Evolutionary conservation across 495 filamentous ascomycete species (phyloP), one percentile per base, ranked within the genome.

Genomic region (Lasiosphaeriaceae sp.): DNA sequence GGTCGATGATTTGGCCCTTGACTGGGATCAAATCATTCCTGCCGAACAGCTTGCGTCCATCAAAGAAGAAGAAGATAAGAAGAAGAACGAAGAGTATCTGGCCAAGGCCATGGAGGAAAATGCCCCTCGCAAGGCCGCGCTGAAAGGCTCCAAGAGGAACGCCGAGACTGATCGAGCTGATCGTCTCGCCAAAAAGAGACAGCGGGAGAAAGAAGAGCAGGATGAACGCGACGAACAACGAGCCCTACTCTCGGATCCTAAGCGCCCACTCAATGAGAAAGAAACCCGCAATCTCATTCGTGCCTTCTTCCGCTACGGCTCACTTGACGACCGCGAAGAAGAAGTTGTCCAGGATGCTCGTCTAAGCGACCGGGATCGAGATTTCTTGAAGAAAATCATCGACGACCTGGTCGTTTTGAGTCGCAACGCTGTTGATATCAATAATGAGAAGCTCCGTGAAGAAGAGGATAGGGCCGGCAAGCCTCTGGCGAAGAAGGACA

Each of bases 21-120:
- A 89, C 56, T 98, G 94, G 94, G 95, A 97, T 61, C 87, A 97
- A 54, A 97, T 99, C 66, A 99, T 99, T 58, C 95, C 94, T 1
- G 91, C 90, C 59, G 92, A 96, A 7, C 82, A 95, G 63, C 82
- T 97, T 20, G 92, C 89, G 21, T 85, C 83, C 49, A 86, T 97
- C 69, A 95, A 92, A 68, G 89, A 85, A 0, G 90, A 95, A 55
- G 92, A 96, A 67, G 88, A 92, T 62, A 83, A 84, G 66, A 88
- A 87, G 65, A 83, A 86, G 19, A 86, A 97, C 55, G 90, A 92
- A 31, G 82, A 84, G 47, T 94, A 94, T 64, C 85, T 96, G 6
- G 86, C 83, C 17, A 85, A 86, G 51, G 82, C 94, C 24, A 83
- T 96, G 51, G 90, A 95, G 63, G 84, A 92, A 61, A 96, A 87